These are phyloP conservation scores for Draba incana DNA, from an alignment of 345 rosid genomes.

Conservation along the genomic window DNA sequence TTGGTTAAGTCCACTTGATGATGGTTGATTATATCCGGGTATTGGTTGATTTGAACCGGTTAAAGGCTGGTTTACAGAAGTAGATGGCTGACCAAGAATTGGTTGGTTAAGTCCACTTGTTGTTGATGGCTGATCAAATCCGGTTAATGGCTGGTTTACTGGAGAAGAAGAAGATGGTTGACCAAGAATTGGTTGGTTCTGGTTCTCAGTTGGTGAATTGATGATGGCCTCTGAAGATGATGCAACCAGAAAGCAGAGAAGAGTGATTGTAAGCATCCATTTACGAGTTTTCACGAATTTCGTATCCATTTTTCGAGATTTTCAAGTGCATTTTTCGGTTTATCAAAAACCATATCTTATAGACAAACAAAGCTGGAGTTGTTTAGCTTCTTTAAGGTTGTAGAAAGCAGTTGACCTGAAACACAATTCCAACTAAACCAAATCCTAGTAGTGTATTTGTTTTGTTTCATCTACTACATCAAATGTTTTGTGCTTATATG, in stretches of 20 bases:
- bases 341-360: constrained; percentile 26
- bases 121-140: constrained; percentile 43
- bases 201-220: constrained; percentile 36
- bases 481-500: constrained; percentile 21
- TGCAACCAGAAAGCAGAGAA: constrained; percentile 38
- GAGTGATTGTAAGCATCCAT: constrained; percentile 30
- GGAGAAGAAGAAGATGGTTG: constrained; percentile 45
- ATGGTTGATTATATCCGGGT: constrained; percentile 38
- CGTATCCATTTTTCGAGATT: constrained; percentile 16
- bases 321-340: constrained; percentile 23
- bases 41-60: constrained; percentile 47
- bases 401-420: constrained; percentile 40
- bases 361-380: constrained; percentile 20
- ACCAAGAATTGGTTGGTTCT: constrained; percentile 48
- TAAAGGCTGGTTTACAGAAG: constrained; percentile 48
- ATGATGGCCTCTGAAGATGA: constrained; percentile 31
- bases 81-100: constrained; percentile 39
- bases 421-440: constrained; percentile 41
- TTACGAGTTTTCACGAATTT: constrained; percentile 29
- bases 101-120: constrained; percentile 35
- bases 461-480: constrained; percentile 32
- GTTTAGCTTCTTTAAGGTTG: constrained; percentile 31
- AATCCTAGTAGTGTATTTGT: constrained; percentile 24
- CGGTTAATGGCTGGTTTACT: constrained; percentile 42
- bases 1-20: constrained; percentile 32